A percentile compares a stretch with the other conserved stretches of the same genome.
These are phyloP conservation scores for Penicillium glabrum DNA, from an alignment of 2,329 filamentous ascomycete genomes.

Conservation along the genomic window DNA sequence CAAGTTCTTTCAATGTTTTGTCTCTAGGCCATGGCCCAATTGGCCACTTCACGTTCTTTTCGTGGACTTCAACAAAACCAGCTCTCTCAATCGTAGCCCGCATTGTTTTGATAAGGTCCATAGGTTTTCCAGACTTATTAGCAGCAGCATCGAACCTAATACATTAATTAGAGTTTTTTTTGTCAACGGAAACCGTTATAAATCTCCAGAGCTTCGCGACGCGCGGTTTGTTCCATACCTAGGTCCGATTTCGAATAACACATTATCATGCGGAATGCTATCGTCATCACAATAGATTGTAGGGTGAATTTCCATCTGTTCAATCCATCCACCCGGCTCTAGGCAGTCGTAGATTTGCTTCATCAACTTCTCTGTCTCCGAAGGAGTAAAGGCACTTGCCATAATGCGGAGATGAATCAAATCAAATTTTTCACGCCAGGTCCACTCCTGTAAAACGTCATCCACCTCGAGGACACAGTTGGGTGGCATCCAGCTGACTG, in stretches of 20 bases:
- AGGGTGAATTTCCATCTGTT: constrained; percentile 1
- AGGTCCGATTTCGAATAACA: not conserved
- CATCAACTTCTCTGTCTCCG: not conserved
- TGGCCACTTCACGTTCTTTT: not conserved
- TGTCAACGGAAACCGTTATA: not conserved
- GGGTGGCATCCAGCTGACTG: not conserved
- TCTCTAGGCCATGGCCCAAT: constrained; percentile 1
- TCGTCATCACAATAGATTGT: constrained; percentile 1
- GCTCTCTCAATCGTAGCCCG: not conserved
- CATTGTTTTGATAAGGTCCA: constrained; percentile 1
- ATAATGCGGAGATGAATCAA: not conserved
- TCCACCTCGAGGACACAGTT: constrained; percentile 1
- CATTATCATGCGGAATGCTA: not conserved
- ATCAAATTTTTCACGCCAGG: not conserved
- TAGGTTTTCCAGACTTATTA: not conserved
- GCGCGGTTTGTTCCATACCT: not conserved
- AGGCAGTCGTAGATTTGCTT: not conserved
- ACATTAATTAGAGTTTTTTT: not conserved
- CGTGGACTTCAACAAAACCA: not conserved
- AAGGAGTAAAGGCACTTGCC: not conserved
- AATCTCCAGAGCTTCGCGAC: not conserved
- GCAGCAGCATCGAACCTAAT: not conserved
- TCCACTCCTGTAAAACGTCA: not conserved
- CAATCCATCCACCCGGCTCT: constrained; percentile 1
- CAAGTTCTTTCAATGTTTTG: not conserved